A percentile compares a stretch with the other conserved stretches of the same genome.
phyloP scores from a whole-genome alignment of 345 rosid species.

The Trapa bicornis region DNA sequence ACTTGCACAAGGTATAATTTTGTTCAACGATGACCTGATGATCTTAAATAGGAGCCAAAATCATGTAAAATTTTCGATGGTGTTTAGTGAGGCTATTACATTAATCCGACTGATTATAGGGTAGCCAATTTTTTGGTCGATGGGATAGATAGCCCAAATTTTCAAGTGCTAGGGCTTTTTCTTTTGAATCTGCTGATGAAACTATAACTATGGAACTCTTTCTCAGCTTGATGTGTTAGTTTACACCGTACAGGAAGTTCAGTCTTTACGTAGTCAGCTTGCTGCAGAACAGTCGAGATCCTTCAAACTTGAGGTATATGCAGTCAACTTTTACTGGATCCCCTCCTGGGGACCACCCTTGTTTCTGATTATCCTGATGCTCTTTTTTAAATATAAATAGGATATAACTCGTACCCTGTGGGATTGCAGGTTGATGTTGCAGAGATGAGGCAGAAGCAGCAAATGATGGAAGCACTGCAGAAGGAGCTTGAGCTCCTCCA shows the following conservation, averaged over 20 bases:
- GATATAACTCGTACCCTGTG: neutral
- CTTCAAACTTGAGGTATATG: constrained; percentile 86
- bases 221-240: constrained; percentile 1
- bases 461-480: constrained; percentile 65
- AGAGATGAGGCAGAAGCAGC: constrained; percentile 86
- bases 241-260: constrained; percentile 57
- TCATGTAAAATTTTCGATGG: neutral
- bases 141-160: no score
- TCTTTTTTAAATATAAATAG: neutral
- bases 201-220: neutral
- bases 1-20: constrained; percentile 58
- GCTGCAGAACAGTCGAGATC: constrained; percentile 94
- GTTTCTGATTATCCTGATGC: neutral
- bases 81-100: neutral
- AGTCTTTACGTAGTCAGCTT: constrained; percentile 88
- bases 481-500: constrained; percentile 87
- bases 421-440: constrained; percentile 86
- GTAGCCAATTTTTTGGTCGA: neutral
- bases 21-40: neutral
- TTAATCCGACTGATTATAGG: neutral
- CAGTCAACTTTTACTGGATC: neutral
- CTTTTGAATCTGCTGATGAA: neutral
- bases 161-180: neutral
- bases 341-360: neutral
- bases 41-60: neutral